phyloP scores from a whole-genome alignment of 768 basidiomycete species.

The Lanmaoa pseudosensibilis region DNA sequence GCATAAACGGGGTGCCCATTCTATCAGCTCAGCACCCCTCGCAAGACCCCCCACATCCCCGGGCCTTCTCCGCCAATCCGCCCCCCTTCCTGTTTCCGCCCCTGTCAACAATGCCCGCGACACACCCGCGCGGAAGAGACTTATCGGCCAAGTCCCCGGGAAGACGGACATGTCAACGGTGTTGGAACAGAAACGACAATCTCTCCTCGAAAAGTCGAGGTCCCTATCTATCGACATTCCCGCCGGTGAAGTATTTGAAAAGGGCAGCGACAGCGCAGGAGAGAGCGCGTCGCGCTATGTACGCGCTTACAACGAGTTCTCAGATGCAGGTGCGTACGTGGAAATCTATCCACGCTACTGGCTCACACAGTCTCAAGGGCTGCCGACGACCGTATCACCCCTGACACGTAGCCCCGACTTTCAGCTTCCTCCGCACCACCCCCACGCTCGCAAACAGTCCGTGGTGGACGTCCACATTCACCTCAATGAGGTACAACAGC shows the following conservation, averaged over 20 bases:
- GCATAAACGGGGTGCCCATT: constrained; percentile 75
- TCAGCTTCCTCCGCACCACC: constrained; percentile 59
- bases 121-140: constrained; percentile 45
- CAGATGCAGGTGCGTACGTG: constrained; percentile 19
- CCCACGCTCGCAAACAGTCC: constrained; percentile 77
- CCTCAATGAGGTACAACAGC: constrained; percentile 31
- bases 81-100: constrained; percentile 25
- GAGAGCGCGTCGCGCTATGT: constrained; percentile 26
- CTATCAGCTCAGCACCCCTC: constrained; percentile 79
- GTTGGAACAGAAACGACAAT: constrained; percentile 54
- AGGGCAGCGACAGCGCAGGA: constrained; percentile 17
- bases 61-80: constrained; percentile 50
- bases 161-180: constrained; percentile 46
- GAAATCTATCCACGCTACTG: background rate
- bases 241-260: constrained; percentile 42
- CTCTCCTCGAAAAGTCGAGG: constrained; percentile 47
- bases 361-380: constrained; percentile 12
- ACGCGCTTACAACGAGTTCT: constrained; percentile 33
- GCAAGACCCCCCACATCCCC: constrained; percentile 83
- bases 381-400: constrained; percentile 10
- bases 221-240: constrained; percentile 68
- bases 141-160: constrained; percentile 48
- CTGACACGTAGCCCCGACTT: constrained; percentile 54
- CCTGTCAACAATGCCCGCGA: constrained; percentile 30
- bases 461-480: constrained; percentile 51